Conservation (phyloP, 768 basidiomycete species). For the Termitomyces sp. region DNA sequence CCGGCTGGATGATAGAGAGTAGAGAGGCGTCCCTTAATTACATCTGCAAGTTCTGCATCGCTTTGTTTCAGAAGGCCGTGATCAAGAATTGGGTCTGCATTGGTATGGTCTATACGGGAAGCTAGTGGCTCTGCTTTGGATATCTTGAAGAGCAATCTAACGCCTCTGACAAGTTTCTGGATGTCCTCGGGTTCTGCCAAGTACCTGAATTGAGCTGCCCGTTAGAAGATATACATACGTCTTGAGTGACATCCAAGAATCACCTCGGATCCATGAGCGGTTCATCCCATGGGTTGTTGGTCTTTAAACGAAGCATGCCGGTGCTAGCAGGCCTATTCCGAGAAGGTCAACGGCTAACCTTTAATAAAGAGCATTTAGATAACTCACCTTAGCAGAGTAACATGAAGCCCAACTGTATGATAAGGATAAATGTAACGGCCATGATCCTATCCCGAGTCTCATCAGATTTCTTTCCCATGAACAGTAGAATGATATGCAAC, state of each 20-base stretch:
- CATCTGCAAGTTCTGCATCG: conserved; percentile 35
- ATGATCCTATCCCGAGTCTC: conserved; percentile 25
- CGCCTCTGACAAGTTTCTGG: conserved; percentile 36
- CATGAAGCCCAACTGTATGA: conserved; percentile 36
- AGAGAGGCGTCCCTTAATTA: conserved; percentile 36
- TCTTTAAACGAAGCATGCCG: conserved; percentile 34
- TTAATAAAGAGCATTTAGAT: background rate
- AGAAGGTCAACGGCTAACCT: background rate
- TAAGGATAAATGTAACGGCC: conserved; percentile 26
- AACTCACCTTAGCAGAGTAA: conserved; percentile 35
- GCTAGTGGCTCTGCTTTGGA: conserved; percentile 35
- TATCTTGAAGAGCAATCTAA: conserved; percentile 32
- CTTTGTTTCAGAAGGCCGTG: conserved; percentile 30
- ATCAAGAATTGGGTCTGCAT: conserved; percentile 31
- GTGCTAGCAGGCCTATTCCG: conserved; percentile 36
- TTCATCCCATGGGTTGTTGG: conserved; percentile 35
- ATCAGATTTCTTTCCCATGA: background rate
- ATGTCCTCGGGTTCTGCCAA: conserved; percentile 35
- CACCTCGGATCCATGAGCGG: conserved; percentile 43
- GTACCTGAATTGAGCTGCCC: conserved; percentile 25
- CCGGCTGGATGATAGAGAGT: conserved; percentile 45
- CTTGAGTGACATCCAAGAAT: background rate
- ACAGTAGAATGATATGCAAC: conserved; percentile 13
- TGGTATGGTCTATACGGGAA: conserved; percentile 28
- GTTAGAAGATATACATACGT: background rate